Evolutionary conservation across 306 rosid species (phyloP), one percentile per base, ranked within the genome.

Genomic region (Lupinus albus): DNA sequence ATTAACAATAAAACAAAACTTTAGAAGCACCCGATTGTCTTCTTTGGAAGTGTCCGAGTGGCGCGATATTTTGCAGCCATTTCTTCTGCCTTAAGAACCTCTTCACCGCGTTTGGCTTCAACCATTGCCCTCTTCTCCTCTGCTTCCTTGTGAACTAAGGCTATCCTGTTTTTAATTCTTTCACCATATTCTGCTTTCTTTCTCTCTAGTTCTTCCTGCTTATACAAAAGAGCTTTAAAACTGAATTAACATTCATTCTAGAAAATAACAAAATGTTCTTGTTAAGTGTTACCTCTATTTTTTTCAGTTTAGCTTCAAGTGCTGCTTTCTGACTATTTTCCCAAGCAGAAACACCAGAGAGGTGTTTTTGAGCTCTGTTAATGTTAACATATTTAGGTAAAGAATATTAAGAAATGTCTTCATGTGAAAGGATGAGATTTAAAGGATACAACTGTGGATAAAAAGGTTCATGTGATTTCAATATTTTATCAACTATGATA

Each of bases 281-380:
- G n/a, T 33, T 35, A 55, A 52, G 15, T 44, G 56, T 65, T 82
- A 90, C 99, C 99, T 94, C 99, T 11, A 76, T 64, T 73, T 80
- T 77, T 70, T 57, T 86, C 73, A 94, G 85, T 68, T 82, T 36
- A 78, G 99, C 99, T 85, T 94, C 97, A 28, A 86, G 63, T 9
- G 84, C 74, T 64, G 97, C 96, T 70, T 78, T 94, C 89, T 80
- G 74, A 87, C 94, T 85, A 81, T 88, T 94, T 82, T 94, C 99
- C 97, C 97, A 94, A 53, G 99, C 96, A 70, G 56, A 42, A 14
- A 88, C 83, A 58, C 72, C 39, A 56, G 97, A 86, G 18, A 91
- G 80, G 18, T 84, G 84, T 80, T 84, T 90, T 32, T 88, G 83
- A 4, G 97, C 96, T 80, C 99, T 94, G 85, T 83, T 25, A 25